Evolutionary conservation across 202 grass and related monocot genomes (phyloP).

Genomic region (Elaeis oleifera): DNA sequence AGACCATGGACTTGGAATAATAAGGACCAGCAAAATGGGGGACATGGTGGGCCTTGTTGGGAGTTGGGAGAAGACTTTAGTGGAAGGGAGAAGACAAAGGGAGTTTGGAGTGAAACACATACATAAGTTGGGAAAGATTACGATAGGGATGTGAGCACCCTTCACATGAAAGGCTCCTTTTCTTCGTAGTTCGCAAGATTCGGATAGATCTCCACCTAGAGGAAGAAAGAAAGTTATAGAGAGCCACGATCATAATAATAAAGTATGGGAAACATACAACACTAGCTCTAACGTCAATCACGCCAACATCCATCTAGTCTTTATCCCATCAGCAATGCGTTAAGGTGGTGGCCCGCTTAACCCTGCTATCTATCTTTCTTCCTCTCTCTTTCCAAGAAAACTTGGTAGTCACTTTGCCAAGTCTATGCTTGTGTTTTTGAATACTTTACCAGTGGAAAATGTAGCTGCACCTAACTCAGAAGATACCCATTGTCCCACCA

Average conservation of each 20-base stretch:
- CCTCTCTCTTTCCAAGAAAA: no score
- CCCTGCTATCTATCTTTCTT: no score
- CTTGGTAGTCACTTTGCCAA: no score
- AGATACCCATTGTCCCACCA: no score
- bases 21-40: slow-evolving; percentile 28
- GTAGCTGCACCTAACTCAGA: no score
- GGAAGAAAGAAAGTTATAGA: slow-evolving; percentile 16
- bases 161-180: slow-evolving; percentile 20
- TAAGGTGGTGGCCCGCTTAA: no score
- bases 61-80: slow-evolving; percentile 64
- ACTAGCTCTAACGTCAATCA: slow-evolving; percentile 26
- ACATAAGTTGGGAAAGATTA: slow-evolving; percentile 18
- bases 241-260: not conserved
- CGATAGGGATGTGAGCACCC: slow-evolving; percentile 15
- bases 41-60: slow-evolving; percentile 71
- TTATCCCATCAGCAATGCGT: no score
- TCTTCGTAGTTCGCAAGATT: slow-evolving; percentile 54
- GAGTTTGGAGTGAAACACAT: slow-evolving; percentile 37
- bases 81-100: slow-evolving; percentile 26
- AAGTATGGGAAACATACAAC: not conserved
- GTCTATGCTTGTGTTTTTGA: no score
- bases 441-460: no score
- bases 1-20: not conserved
- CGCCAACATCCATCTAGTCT: no score
- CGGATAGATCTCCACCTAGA: slow-evolving; percentile 52